Evolutionary conservation across 2,329 filamentous ascomycete species (phyloP).

Genomic region (Rutstroemia sydowiana): DNA sequence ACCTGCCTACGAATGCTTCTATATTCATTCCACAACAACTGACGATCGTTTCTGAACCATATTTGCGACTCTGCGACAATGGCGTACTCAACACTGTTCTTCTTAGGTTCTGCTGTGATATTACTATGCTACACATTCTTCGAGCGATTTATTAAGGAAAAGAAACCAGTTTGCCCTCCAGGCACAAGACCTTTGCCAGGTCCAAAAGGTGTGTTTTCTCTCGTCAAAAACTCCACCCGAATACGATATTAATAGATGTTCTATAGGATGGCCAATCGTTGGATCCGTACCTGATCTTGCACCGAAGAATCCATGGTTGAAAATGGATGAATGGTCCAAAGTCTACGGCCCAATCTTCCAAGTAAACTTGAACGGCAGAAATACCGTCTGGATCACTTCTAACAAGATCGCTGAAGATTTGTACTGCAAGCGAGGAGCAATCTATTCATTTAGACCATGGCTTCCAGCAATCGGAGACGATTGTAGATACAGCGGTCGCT

Average conservation of each 20-base stretch:
- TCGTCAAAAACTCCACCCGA: neutral
- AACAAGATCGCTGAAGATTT: conserved; percentile 37
- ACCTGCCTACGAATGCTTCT: neutral
- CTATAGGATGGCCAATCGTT: conserved; percentile 13
- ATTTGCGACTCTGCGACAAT: neutral
- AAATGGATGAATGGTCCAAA: conserved; percentile 34
- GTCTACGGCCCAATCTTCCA: conserved; percentile 36
- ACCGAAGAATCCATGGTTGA: conserved; percentile 33
- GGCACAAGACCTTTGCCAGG: conserved; percentile 12
- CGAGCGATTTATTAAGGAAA: neutral
- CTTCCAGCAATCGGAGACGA: conserved; percentile 11
- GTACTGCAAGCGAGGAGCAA: conserved; percentile 33
- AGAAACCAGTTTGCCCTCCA: conserved; percentile 7
- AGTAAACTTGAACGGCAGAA: conserved; percentile 36
- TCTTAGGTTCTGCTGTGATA: neutral
- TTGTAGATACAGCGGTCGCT: conserved; percentile 6
- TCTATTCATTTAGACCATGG: conserved; percentile 25
- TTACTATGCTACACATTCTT: conserved; percentile 7
- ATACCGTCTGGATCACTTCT: conserved; percentile 32
- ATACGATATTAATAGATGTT: neutral
- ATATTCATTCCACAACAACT: too few species aligned
- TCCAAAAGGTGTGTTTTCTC: conserved; percentile 10
- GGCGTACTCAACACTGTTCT: conserved; percentile 1
- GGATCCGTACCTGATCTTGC: conserved; percentile 14
- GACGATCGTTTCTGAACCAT: neutral